phyloP scores from a whole-genome alignment of 257 asterid genomes.

The Nicotiana tomentosiformis region DNA sequence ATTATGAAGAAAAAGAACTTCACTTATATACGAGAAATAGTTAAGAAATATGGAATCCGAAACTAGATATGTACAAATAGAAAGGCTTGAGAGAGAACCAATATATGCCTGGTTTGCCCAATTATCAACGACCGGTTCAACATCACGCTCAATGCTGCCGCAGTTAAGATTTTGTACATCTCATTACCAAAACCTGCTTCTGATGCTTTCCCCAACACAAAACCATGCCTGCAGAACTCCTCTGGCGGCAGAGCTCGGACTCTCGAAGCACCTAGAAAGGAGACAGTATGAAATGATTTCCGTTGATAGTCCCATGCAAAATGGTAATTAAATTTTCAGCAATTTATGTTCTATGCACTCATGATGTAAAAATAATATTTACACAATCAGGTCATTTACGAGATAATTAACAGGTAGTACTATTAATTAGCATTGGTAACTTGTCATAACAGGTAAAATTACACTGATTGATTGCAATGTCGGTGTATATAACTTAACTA shows the following conservation, averaged over 20 bases:
- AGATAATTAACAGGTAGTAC: too few species aligned
- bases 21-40: too few species aligned
- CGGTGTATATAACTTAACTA: too few species aligned
- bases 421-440: too few species aligned
- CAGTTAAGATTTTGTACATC: conserved; percentile 85
- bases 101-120: conserved; percentile 98
- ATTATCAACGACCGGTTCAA: conserved; percentile 95
- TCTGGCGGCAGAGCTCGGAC: conserved; percentile 65
- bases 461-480: too few species aligned
- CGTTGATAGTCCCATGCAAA: too few species aligned
- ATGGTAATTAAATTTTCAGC: too few species aligned
- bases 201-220: conserved; percentile 89
- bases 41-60: conserved; percentile 12
- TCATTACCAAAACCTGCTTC: conserved; percentile 99
- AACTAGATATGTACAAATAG: conserved; percentile 33
- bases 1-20: too few species aligned
- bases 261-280: conserved; percentile 58
- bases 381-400: too few species aligned
- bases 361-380: too few species aligned
- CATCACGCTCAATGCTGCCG: conserved; percentile 95
- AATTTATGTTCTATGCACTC: too few species aligned
- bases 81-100: conserved; percentile 91
- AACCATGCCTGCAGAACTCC: conserved; percentile 85
- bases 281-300: background rate
- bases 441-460: too few species aligned